Evolutionary conservation across 2,329 filamentous ascomycete species (phyloP), one percentile per base, ranked within the genome.

Genomic region (Beauveria sp.): DNA sequence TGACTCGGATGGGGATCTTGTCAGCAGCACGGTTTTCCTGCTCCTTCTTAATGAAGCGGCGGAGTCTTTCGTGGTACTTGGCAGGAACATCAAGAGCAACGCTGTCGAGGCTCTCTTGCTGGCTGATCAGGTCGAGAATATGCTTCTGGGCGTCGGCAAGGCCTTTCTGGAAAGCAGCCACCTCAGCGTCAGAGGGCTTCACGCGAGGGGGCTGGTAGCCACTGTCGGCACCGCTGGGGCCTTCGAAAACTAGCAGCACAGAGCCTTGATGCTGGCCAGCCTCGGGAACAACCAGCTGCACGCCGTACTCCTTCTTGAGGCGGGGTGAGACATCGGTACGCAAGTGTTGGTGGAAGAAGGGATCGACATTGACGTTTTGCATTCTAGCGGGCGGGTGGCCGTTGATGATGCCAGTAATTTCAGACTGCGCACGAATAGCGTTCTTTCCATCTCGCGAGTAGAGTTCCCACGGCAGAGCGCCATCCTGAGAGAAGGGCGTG

Each of bases 361-460:
- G 84, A 67, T 94, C 89, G 28, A 94, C 82, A 18, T 84, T 73
- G 14, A 92, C 72, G 12, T 84, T 82, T 24, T 81, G 79, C 72
- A 94, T 83, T 64, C 89, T 84, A 43, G 86, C 82, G 3, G 90
- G 90, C 47, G 90, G 90, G 70, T 92, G 88, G 54, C 84, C 84
- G 63, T 84, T 84, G 66, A 93, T 84, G 62, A 94, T 83, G 67
- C 84, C 84, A 70, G 85, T 87, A 69, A 94, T 87, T 67, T 92
- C 89, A 7, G 84, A 84, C 68, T 89, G 87, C 8, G 89, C 89
- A 67, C 87, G 86, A 70, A 90, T 85, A 30, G 84, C 83, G 70
- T 92, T 96, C 79, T 94, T 96, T 65, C 88, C 87, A 68, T 96
- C 90, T 43, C 89, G 84, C 7, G 91, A 90, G 75, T 92, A 96